A percentile compares a stretch with the other conserved stretches of the same genome.
These are phyloP conservation scores for Linum trigynum DNA, from an alignment of 345 rosid species.

Conservation along the genomic window DNA sequence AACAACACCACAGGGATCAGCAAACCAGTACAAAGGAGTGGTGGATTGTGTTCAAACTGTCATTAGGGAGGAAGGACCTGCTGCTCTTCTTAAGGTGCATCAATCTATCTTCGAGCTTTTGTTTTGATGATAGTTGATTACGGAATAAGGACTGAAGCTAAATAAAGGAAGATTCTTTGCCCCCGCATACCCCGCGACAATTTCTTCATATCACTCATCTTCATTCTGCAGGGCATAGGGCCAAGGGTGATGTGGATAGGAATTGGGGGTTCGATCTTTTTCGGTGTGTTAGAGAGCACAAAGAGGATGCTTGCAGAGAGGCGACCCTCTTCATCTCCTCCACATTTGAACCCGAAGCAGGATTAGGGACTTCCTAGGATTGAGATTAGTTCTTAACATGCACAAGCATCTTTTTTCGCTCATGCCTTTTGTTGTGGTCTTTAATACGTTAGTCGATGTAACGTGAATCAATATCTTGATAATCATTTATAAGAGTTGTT, in stretches of 20 bases:
- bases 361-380: conserved; percentile 1
- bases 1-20: conserved; percentile 50
- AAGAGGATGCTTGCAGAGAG: conserved; percentile 54
- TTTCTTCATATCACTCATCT: not conserved
- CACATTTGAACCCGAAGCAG: conserved; percentile 1
- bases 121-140: no score
- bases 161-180: not conserved
- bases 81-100: conserved; percentile 76
- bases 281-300: conserved; percentile 77
- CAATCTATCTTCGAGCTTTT: no score
- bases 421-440: no score
- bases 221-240: conserved; percentile 55
- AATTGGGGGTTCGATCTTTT: conserved; percentile 82
- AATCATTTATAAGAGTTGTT: no score
- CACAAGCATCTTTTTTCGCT: no score
- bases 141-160: no score
- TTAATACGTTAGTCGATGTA: no score
- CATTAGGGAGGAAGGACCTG: conserved; percentile 75
- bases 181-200: not conserved
- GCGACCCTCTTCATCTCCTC: conserved; percentile 10
- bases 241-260: conserved; percentile 94
- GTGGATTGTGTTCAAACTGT: conserved; percentile 79
- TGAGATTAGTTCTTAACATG: not conserved
- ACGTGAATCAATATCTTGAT: no score
- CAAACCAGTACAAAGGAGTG: conserved; percentile 69